These are phyloP conservation scores for Osmanthus fragrans DNA, from an alignment of 257 asterid genomes.

Conservation along the genomic window DNA sequence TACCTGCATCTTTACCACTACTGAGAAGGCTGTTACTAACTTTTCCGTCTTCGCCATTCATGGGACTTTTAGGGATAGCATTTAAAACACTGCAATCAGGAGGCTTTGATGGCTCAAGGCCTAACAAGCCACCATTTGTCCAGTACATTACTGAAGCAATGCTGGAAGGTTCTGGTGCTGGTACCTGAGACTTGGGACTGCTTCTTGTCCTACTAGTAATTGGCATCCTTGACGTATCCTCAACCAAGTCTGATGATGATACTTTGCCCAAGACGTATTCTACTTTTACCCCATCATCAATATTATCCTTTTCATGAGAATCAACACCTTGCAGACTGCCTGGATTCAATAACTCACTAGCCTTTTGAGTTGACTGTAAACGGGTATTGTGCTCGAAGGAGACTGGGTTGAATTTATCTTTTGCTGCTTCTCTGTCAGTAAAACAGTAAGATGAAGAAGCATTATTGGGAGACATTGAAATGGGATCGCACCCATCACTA, in stretches of 20 bases:
- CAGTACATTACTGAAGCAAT: slow-evolving; percentile 61
- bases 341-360: slow-evolving; percentile 34
- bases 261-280: slow-evolving; percentile 35
- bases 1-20: slow-evolving; percentile 32
- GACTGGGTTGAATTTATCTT: slow-evolving; percentile 22
- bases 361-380: slow-evolving; percentile 43
- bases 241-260: slow-evolving; percentile 33
- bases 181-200: slow-evolving; percentile 43
- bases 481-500: slow-evolving; percentile 17
- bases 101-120: slow-evolving; percentile 97
- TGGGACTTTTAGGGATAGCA: slow-evolving; percentile 36
- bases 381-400: slow-evolving; percentile 29
- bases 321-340: slow-evolving; percentile 30
- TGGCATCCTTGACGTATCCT: slow-evolving; percentile 26
- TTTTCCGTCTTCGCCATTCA: slow-evolving; percentile 32
- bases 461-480: slow-evolving; percentile 30
- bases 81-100: slow-evolving; percentile 59
- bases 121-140: slow-evolving; percentile 98
- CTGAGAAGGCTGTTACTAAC: slow-evolving; percentile 12
- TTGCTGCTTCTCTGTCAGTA: slow-evolving; percentile 11
- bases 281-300: slow-evolving; percentile 32
- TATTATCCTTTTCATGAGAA: slow-evolving; percentile 34
- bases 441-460: slow-evolving; percentile 19
- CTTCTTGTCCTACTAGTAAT: slow-evolving; percentile 31
- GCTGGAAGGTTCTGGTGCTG: slow-evolving; percentile 53